Percentiles rank a stretch among this genome's conserved stretches.
These are phyloP conservation scores for Blastocladiella emersonii DNA, from an alignment of 371 early-diverging fungal species.

Conservation along the genomic window DNA sequence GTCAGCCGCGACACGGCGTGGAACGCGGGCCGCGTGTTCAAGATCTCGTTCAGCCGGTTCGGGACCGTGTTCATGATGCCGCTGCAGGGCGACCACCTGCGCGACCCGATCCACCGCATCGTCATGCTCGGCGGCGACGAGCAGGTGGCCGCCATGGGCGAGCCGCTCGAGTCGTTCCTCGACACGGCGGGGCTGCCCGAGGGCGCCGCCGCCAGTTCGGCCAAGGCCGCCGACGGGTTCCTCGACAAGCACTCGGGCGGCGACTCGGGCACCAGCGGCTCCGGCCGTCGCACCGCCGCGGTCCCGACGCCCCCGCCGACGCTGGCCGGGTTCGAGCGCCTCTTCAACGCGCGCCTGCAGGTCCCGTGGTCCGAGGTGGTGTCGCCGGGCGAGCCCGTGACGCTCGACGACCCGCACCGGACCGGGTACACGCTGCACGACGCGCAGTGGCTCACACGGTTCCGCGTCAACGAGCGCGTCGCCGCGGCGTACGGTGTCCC, in stretches of 20 bases:
- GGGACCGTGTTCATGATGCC: too few species aligned
- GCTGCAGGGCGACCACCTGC: background rate
- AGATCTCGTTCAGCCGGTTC: too few species aligned
- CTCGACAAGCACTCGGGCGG: background rate
- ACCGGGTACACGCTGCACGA: background rate
- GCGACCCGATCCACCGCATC: background rate
- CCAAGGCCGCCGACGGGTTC: too few species aligned
- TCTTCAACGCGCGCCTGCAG: background rate
- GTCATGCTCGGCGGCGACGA: background rate
- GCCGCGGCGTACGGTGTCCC: background rate
- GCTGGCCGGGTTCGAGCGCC: background rate
- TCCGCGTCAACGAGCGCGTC: slow-evolving; percentile 1
- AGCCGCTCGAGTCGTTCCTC: background rate
- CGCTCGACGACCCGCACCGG: too few species aligned
- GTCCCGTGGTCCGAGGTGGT: background rate
- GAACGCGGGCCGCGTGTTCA: too few species aligned
- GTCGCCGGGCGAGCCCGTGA: background rate
- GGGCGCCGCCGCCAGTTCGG: too few species aligned
- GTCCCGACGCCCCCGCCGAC: background rate
- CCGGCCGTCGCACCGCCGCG: too few species aligned
- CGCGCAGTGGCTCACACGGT: background rate
- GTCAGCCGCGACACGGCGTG: too few species aligned
- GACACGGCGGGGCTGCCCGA: too few species aligned
- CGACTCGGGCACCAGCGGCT: too few species aligned
- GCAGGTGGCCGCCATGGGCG: background rate